Percentiles rank a stretch among this genome's conserved stretches.
Evolutionary conservation across 176 grass and related monocot genomes (phyloP).

Genomic region (Raddia distichophylla): DNA sequence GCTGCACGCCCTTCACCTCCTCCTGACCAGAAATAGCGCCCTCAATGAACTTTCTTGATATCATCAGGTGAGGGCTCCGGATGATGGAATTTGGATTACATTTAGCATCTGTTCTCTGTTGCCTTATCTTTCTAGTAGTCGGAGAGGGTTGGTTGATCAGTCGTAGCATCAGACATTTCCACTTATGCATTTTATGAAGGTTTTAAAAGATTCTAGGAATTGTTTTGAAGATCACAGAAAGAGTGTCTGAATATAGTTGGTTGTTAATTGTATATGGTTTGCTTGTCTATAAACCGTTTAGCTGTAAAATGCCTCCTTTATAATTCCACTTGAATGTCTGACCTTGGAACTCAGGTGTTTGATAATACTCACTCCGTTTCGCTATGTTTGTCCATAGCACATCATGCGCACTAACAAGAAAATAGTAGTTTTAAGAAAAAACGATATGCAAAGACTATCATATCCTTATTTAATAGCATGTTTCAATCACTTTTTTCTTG

Average conservation of each 20-base stretch:
- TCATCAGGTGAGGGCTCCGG: background rate
- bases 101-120: background rate
- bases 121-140: constrained; percentile 34
- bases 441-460: too few relatives aligned
- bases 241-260: background rate
- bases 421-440: too few relatives aligned
- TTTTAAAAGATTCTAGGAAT: constrained; percentile 34
- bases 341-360: background rate
- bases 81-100: constrained; percentile 36
- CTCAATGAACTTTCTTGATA: background rate
- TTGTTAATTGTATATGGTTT: constrained; percentile 43
- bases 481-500: too few relatives aligned
- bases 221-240: constrained; percentile 16
- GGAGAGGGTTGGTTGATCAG: constrained; percentile 15
- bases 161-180: constrained; percentile 14
- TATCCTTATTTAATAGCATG: too few relatives aligned
- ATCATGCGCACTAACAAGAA: too few relatives aligned
- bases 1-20: constrained; percentile 35
- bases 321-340: background rate
- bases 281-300: constrained; percentile 9
- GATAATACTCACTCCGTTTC: too few relatives aligned
- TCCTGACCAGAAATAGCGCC: constrained; percentile 30
- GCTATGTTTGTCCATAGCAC: too few relatives aligned
- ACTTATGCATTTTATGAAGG: constrained; percentile 17
- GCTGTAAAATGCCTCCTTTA: constrained; percentile 3